Base-by-base conservation (phyloP, 73 alveolate genomes). In the Paramecium primaurelia region DNA sequence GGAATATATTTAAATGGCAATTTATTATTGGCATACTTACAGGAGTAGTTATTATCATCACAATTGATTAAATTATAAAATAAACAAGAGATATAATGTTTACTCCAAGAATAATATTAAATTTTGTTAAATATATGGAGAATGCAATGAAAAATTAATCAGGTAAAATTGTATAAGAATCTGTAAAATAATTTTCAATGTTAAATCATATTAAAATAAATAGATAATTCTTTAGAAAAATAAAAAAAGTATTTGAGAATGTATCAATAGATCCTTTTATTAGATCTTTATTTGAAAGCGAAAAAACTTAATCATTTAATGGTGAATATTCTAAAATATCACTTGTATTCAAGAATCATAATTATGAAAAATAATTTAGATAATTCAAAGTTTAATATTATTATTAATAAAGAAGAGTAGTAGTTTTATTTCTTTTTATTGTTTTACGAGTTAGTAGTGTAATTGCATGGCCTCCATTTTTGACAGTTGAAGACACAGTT, bases 351-450 rank as follows among this genome's bases (percentile, higher is more conserved):
- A 45, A 80, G 16, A 80, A 80, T 80, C 22, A 47, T 32, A 49
- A 80, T 45, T 80, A 80, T 44, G 91, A 80, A 22, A 80, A 80
- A 26, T 28, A 80, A 80, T 80, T 80, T 80, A 80, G 91, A 45
- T 3, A 49, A 42, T 44, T 32, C 32, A 80, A 80, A n/a, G 58
- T 80, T 26, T 22, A 22, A 25, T 80, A 42, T 26, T 80, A 42
- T 25, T 80, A 45, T 80, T 45, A 80, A 47, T 26, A 49, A 6
- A 80, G 91, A 44, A 80, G 91, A 80, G 75, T 28, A 40, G 91
- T 80, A 0, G 91, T 80, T 8, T 22, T 80, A 36, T 2, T 34
- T 2, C 75, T 80, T 9, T 45, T 80, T 44, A 28, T 80, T 8
- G 75, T 80, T 3, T 11, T 80, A 26, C 30, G 91, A 80, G 32